Conservation (phyloP, 2,329 filamentous ascomycete genomes). For the Venturiaceae sp. region DNA sequence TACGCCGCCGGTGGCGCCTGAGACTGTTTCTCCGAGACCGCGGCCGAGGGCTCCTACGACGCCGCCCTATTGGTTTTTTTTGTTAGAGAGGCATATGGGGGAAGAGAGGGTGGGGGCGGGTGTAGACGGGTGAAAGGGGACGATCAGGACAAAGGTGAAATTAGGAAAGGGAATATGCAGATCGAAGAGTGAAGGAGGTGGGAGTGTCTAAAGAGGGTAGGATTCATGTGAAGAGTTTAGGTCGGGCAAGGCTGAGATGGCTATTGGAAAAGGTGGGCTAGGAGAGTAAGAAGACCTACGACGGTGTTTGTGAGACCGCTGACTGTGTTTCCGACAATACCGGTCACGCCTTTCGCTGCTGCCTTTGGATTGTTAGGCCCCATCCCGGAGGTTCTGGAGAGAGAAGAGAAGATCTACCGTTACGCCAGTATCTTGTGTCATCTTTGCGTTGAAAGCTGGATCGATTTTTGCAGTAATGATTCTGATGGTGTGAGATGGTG, state of each 20-base stretch:
- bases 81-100: not conserved
- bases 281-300: not conserved
- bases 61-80: not conserved
- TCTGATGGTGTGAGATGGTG: too few species aligned
- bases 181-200: not conserved
- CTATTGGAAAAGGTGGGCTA: not conserved
- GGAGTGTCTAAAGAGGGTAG: not conserved
- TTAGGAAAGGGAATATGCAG: not conserved
- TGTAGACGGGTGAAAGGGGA: not conserved
- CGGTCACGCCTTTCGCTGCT: conserved; percentile 4
- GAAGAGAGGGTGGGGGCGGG: not conserved
- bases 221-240: too few species aligned
- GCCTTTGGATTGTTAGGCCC: not conserved
- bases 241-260: not conserved
- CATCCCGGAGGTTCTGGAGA: not conserved
- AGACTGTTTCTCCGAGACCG: conserved; percentile 48
- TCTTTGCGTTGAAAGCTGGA: not conserved
- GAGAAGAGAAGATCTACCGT: not conserved
- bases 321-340: conserved; percentile 4
- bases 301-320: conserved; percentile 4
- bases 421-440: not conserved
- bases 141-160: not conserved
- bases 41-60: conserved; percentile 38
- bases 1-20: conserved; percentile 40
- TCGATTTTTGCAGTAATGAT: not conserved